Evolutionary conservation across 192 early-diverging fungal genomes (phyloP).

Genomic region (Umbelopsis ramanniana): DNA sequence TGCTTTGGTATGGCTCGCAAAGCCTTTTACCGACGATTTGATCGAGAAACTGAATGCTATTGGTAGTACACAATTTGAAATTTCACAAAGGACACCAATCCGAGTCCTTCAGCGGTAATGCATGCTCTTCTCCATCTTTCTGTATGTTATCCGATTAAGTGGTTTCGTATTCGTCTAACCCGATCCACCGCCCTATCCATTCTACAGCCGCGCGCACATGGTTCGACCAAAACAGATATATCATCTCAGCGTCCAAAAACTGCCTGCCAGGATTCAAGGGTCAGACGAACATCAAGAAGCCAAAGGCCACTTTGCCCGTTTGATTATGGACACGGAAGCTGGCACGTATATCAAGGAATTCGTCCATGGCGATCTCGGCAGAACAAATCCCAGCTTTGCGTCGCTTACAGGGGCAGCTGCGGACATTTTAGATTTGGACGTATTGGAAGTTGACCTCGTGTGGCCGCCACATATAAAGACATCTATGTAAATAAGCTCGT

Average conservation of each 20-base stretch:
- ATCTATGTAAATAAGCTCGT: constrained; percentile 19
- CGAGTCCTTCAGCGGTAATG: constrained; percentile 71
- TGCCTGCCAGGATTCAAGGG: constrained; percentile 22
- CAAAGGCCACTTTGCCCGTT: constrained; percentile 56
- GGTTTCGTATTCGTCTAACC: background rate
- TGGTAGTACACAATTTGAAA: constrained; percentile 49
- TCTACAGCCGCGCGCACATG: constrained; percentile 56
- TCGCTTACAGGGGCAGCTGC: constrained; percentile 64
- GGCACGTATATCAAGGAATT: constrained; percentile 97
- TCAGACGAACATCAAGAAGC: background rate
- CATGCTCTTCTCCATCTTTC: background rate
- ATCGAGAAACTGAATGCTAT: constrained; percentile 57
- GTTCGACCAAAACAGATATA: constrained; percentile 60
- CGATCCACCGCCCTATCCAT: background rate
- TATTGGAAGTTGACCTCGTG: constrained; percentile 81
- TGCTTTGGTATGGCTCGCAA: constrained; percentile 72
- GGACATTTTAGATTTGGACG: constrained; percentile 84
- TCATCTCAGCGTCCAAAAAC: constrained; percentile 47
- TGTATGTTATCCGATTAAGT: background rate
- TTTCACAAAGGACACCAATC: constrained; percentile 74
- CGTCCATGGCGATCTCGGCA: constrained; percentile 90
- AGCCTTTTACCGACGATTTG: constrained; percentile 52
- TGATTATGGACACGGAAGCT: constrained; percentile 80
- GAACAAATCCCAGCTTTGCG: constrained; percentile 77
- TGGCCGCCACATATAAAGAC: constrained; percentile 67